Evolutionary conservation across 2,329 filamentous ascomycete species (phyloP).

Genomic region (Fusarium paranaense): DNA sequence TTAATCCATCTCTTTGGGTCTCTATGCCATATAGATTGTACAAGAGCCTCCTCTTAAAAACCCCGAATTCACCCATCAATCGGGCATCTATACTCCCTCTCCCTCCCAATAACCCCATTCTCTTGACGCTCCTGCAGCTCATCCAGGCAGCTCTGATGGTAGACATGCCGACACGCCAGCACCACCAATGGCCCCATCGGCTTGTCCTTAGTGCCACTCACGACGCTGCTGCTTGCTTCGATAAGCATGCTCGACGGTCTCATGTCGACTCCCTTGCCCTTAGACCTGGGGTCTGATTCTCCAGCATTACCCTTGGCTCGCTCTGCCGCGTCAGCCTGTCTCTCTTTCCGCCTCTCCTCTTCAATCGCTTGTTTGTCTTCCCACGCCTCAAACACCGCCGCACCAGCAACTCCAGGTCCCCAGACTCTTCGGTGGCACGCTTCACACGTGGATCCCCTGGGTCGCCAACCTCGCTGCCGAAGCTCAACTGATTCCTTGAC

Average conservation of each 20-base stretch:
- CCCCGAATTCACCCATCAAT: constrained; percentile 61
- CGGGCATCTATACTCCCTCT: constrained; percentile 66
- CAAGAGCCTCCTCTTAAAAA: constrained; percentile 19
- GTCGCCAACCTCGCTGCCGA: constrained; percentile 89
- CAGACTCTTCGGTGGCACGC: constrained; percentile 85
- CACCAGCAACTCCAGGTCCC: constrained; percentile 83
- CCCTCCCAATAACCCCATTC: constrained; percentile 59
- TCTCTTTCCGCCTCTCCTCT: constrained; percentile 57
- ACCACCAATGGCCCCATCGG: constrained; percentile 74
- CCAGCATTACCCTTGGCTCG: constrained; percentile 53
- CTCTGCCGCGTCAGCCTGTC: constrained; percentile 51
- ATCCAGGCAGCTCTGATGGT: constrained; percentile 77
- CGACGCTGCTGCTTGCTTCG: constrained; percentile 42
- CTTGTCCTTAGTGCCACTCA: constrained; percentile 52
- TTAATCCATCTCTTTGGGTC: constrained; percentile 36
- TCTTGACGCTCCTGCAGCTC: constrained; percentile 68
- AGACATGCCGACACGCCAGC: constrained; percentile 77
- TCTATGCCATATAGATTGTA: constrained; percentile 43
- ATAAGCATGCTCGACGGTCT: constrained; percentile 56
- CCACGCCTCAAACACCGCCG: constrained; percentile 85
- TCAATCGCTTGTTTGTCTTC: constrained; percentile 69
- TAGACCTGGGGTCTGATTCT: constrained; percentile 51
- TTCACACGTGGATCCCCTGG: constrained; percentile 87
- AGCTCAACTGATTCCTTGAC: constrained; percentile 80
- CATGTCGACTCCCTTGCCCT: constrained; percentile 58